phyloP scores from a whole-genome alignment of 2,329 filamentous ascomycete genomes.

The Beauveria rudraprayagi region DNA sequence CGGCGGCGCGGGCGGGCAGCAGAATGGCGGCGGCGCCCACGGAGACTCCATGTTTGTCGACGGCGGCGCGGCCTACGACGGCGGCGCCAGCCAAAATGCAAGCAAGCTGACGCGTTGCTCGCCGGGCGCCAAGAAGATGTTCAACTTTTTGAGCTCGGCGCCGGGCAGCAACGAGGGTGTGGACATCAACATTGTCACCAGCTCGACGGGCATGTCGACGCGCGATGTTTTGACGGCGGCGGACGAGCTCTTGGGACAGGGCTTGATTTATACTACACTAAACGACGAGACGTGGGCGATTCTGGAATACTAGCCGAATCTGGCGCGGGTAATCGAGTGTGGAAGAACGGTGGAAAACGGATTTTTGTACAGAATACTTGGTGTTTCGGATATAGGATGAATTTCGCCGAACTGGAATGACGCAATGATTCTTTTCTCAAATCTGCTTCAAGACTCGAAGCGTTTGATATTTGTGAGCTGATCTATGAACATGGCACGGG shows the following conservation, averaged over 20 bases:
- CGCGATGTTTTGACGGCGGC: constrained; percentile 68
- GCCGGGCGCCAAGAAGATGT: constrained; percentile 59
- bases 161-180: constrained; percentile 74
- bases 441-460: too few relatives aligned
- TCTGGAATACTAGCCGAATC: constrained; percentile 50
- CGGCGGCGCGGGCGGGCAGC: constrained; percentile 31
- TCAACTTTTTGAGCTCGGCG: constrained; percentile 56
- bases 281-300: constrained; percentile 91
- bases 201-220: constrained; percentile 54
- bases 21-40: constrained; percentile 21
- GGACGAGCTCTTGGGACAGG: constrained; percentile 67
- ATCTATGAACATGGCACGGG: too few relatives aligned
- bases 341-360: neutral
- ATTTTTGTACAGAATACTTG: constrained; percentile 2
- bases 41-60: constrained; percentile 26
- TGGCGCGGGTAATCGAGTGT: neutral
- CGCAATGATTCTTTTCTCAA: neutral
- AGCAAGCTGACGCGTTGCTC: constrained; percentile 42
- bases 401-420: constrained; percentile 2
- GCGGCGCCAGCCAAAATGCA: constrained; percentile 20
- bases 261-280: constrained; percentile 81
- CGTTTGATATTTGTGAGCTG: too few relatives aligned
- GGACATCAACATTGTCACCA: constrained; percentile 69
- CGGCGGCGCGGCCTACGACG: constrained; percentile 30
- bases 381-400: constrained; percentile 10